A percentile compares a stretch with the other conserved stretches of the same genome.
phyloP scores from a whole-genome alignment of 345 rosid species.

The Turnera subulata region DNA sequence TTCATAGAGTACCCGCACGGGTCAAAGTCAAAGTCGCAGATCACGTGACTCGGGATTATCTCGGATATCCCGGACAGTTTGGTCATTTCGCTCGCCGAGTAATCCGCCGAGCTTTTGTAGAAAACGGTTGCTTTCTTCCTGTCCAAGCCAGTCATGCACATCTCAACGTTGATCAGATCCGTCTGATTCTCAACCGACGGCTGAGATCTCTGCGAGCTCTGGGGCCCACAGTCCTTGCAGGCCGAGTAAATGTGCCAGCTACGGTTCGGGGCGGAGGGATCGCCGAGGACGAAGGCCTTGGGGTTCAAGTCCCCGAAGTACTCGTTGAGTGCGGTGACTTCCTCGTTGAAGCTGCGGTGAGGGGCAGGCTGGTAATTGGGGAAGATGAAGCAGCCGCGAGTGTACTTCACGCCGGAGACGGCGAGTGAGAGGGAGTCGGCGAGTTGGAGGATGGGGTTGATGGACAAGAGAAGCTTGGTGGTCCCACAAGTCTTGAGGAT shows the following conservation, averaged over 20 bases:
- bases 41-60: conserved; percentile 56
- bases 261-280: conserved; percentile 26
- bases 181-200: neutral
- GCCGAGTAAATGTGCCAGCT: conserved; percentile 73
- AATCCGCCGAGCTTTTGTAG: conserved; percentile 34
- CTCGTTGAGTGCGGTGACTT: conserved; percentile 47
- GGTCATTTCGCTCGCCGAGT: conserved; percentile 49
- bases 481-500: conserved; percentile 85
- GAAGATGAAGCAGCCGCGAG: conserved; percentile 82
- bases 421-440: conserved; percentile 41
- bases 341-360: conserved; percentile 68
- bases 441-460: conserved; percentile 43
- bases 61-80: conserved; percentile 49
- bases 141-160: conserved; percentile 81
- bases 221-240: too few species aligned
- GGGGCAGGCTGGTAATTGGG: conserved; percentile 69
- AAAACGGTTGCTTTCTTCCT: conserved; percentile 49
- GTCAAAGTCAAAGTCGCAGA: conserved; percentile 69
- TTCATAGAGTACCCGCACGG: conserved; percentile 89
- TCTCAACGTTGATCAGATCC: conserved; percentile 46
- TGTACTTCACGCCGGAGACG: conserved; percentile 45
- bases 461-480: conserved; percentile 59
- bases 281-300: conserved; percentile 47
- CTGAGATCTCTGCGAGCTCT: conserved; percentile 1
- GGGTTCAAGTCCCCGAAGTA: conserved; percentile 37